These are phyloP conservation scores for Pseudoneurospora amorphoporcata DNA, from an alignment of 495 filamentous ascomycete species.

Conservation along the genomic window DNA sequence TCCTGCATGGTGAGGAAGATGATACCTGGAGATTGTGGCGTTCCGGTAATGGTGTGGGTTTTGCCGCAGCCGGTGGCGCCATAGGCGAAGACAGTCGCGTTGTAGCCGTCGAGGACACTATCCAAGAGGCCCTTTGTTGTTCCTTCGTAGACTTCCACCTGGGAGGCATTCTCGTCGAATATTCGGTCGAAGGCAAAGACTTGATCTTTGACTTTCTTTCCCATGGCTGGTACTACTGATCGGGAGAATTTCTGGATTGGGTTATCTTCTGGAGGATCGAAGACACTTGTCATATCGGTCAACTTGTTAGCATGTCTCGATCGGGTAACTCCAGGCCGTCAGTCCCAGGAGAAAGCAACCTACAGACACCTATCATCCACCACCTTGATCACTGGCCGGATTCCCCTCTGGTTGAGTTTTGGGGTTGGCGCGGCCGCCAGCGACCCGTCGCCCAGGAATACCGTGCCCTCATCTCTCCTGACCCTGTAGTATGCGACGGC, in stretches of 20 bases:
- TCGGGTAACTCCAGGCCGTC: neutral
- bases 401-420: conserved; percentile 75
- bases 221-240: conserved; percentile 62
- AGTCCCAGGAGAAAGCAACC: conserved; percentile 22
- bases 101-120: conserved; percentile 93
- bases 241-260: conserved; percentile 84
- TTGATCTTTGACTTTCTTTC: conserved; percentile 94
- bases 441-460: conserved; percentile 93
- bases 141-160: conserved; percentile 91
- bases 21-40: conserved; percentile 85
- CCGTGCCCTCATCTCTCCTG: conserved; percentile 71
- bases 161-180: conserved; percentile 91
- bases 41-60: conserved; percentile 86
- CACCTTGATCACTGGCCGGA: conserved; percentile 88
- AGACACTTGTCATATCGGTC: conserved; percentile 52
- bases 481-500: conserved; percentile 34
- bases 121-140: conserved; percentile 85
- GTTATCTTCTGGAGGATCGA: conserved; percentile 95
- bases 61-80: conserved; percentile 95
- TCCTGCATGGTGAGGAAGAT: conserved; percentile 99
- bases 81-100: conserved; percentile 98
- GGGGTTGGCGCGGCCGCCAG: conserved; percentile 74
- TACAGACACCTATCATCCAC: conserved; percentile 95
- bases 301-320: neutral
- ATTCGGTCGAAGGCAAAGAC: conserved; percentile 94